Evolutionary conservation across 768 basidiomycete genomes (phyloP).

Genomic region (Suillus paluster): DNA sequence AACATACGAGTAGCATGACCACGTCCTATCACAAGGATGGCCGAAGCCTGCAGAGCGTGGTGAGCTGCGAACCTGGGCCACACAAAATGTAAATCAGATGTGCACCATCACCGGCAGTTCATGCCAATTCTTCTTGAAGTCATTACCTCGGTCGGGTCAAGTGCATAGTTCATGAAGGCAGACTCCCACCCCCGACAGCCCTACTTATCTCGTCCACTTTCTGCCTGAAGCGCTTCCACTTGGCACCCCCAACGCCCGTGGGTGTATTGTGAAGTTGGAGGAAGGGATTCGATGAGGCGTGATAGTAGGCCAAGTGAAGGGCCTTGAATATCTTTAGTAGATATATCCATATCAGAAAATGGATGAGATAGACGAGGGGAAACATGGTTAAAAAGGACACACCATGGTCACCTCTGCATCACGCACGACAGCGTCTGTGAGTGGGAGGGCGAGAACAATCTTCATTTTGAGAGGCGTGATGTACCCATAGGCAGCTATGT

Average conservation of each 20-base stretch:
- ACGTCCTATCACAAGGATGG: slow-evolving; percentile 23
- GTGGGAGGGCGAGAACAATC: slow-evolving; percentile 78
- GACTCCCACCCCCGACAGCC: slow-evolving; percentile 51
- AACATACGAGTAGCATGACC: slow-evolving; percentile 23
- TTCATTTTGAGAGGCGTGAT: slow-evolving; percentile 87
- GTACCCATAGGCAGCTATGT: slow-evolving; percentile 92
- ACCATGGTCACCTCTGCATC: slow-evolving; percentile 83
- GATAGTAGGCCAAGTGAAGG: slow-evolving; percentile 86
- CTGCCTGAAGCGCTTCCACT: slow-evolving; percentile 71
- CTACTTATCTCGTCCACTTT: slow-evolving; percentile 78
- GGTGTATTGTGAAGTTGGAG: slow-evolving; percentile 60
- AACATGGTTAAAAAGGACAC: slow-evolving; percentile 26
- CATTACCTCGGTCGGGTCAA: slow-evolving; percentile 24
- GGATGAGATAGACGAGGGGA: not conserved
- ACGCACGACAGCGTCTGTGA: slow-evolving; percentile 80
- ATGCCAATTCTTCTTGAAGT: slow-evolving; percentile 4
- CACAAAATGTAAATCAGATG: slow-evolving; percentile 7
- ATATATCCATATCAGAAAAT: not conserved
- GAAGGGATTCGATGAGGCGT: slow-evolving; percentile 86
- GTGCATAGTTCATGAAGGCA: slow-evolving; percentile 23
- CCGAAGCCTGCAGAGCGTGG: slow-evolving; percentile 31
- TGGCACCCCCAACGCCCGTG: slow-evolving; percentile 61
- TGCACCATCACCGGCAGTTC: not conserved
- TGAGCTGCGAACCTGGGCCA: slow-evolving; percentile 28
- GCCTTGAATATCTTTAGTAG: slow-evolving; percentile 79